A percentile compares a stretch with the other conserved stretches of the same genome.
Evolutionary conservation across 73 alveolate species (phyloP).

Genomic region (Tetrahymena thermophila): DNA sequence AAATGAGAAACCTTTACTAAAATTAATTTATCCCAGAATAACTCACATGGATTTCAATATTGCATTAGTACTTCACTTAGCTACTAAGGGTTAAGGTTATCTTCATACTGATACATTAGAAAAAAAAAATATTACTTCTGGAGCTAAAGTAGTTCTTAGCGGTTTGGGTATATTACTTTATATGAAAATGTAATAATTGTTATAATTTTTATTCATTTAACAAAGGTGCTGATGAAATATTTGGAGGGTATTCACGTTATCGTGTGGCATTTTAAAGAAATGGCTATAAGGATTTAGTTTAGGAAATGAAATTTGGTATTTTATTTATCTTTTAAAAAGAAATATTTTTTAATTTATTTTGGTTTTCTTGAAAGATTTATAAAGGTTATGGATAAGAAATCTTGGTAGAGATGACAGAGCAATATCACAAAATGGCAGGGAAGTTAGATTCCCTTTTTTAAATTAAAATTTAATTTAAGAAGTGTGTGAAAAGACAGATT

Average conservation of each 20-base stretch:
- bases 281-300: constrained; percentile 58
- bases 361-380: constrained; percentile 53
- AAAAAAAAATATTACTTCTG: neutral
- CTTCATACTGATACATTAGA: neutral
- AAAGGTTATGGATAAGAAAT: constrained; percentile 90
- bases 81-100: constrained; percentile 74
- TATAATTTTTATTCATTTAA: neutral
- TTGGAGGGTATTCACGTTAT: constrained; percentile 92
- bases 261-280: constrained; percentile 71
- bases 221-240: constrained; percentile 93
- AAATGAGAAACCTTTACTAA: constrained; percentile 52
- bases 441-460: constrained; percentile 86
- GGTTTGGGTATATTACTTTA: constrained; percentile 17
- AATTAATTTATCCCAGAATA: constrained; percentile 68
- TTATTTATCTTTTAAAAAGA: neutral
- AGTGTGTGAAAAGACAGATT: constrained; percentile 24
- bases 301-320: constrained; percentile 61
- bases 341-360: no score
- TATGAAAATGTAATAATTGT: neutral
- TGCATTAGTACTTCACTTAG: constrained; percentile 79
- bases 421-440: constrained; percentile 76
- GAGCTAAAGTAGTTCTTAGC: constrained; percentile 34
- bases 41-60: constrained; percentile 97
- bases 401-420: constrained; percentile 95
- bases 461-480: constrained; percentile 60